A percentile compares a stretch with the other conserved stretches of the same genome.
Conservation (phyloP, 179 eudicot species). For the Pouteria campechiana region DNA sequence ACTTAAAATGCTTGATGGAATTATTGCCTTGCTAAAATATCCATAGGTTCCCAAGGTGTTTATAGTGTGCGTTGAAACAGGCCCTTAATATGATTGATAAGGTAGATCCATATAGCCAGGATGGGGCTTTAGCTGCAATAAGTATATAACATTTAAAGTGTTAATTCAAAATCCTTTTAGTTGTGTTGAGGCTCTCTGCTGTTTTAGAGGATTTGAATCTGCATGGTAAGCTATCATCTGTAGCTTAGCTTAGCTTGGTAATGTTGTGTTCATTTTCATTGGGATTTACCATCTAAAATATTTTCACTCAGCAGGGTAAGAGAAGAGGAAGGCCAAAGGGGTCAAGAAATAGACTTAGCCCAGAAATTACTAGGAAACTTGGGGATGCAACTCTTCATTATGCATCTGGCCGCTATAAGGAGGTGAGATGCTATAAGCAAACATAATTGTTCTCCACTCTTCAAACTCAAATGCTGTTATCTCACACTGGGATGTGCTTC, state of each 20-base stretch:
- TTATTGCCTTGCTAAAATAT: no score
- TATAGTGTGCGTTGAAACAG: no score
- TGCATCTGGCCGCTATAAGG: constrained; percentile 67
- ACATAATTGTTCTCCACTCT: neutral
- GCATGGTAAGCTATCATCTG: neutral
- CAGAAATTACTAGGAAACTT: constrained; percentile 60
- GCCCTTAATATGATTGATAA: no score
- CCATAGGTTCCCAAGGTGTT: no score
- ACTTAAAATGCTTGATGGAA: no score
- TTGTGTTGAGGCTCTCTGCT: neutral
- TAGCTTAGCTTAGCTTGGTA: neutral
- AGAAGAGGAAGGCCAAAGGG: constrained; percentile 82
- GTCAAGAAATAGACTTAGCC: constrained; percentile 49
- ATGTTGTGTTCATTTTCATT: neutral
- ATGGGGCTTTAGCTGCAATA: no score
- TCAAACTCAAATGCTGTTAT: neutral
- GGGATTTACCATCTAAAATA: neutral
- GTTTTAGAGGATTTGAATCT: neutral
- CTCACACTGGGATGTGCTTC: neutral
- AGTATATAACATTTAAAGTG: neutral
- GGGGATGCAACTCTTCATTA: constrained; percentile 87
- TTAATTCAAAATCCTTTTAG: neutral
- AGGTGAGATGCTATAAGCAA: constrained; percentile 31
- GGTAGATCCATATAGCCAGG: no score
- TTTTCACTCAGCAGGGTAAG: constrained; percentile 29